Evolutionary conservation across 257 asterid genomes (phyloP), one percentile per base, ranked within the genome.

Genomic region (Nicotiana obtusifolia): DNA sequence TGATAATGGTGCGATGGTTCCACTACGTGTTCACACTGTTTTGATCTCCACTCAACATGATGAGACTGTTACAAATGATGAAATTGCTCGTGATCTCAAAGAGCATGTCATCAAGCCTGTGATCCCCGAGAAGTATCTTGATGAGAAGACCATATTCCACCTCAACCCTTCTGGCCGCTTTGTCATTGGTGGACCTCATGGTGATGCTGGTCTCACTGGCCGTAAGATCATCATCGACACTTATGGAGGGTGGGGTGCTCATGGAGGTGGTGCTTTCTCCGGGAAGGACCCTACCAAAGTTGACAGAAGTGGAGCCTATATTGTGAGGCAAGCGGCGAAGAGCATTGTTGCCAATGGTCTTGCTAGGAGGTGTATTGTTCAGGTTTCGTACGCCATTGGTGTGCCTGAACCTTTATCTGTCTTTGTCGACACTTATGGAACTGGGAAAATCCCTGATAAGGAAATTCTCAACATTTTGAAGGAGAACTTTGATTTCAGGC

Each of bases 31-130:
- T 75, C 80, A 75, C 80, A 75, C 80, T 24, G 80, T 75, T 24
- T 75, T 75, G 44, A 75, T 75, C 62, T 75, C 80, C 80, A 75
- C 80, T 75, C 80, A 75, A 22, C 80, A 75, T 47, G 80, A 75
- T 15, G 80, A 75, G 62, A 75, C 80, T 7, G 80, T 75, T 7
- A 75, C 80, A 30, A 75, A 75, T 4, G 62, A 75, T 75, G 80
- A 75, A 75, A 75, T 75, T 75, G 80, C 80, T 49, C 62, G 62
- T 75, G 80, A 75, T 75, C 80, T 75, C 24, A 75, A 75, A 7
- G 80, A 75, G 80, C 80, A 75, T 49, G 80, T 75, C 62, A 75
- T 75, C 44, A 75, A 75, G 41, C 62, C 80, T 0, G 80, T 75
- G 22, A 75, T 75, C 24, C 62, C 80, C 3, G 80, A 75, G 80